Percentiles rank a stretch among this genome's conserved stretches.
Evolutionary conservation across 352 stramenopile genomes (phyloP).

Genomic region (Globisporangium cederbergense): DNA sequence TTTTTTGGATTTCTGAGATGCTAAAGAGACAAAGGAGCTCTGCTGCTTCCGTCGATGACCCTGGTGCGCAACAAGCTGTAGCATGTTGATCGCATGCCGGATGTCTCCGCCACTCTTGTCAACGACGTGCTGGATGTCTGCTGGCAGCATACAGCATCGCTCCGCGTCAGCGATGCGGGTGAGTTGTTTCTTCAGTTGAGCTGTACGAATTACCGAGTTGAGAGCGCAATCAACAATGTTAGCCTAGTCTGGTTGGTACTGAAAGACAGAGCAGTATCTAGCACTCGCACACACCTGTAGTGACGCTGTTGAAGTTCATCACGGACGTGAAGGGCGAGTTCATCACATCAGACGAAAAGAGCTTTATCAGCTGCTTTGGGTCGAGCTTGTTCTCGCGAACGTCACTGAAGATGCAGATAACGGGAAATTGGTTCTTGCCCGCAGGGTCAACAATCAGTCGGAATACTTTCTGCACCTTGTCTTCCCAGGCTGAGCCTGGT

Average conservation of each 20-base stretch:
- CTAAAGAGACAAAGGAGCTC: not conserved
- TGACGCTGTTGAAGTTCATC: constrained; percentile 80
- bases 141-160: constrained; percentile 20
- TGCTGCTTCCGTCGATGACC: constrained; percentile 15
- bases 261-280: too few relatives aligned
- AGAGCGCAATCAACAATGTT: not conserved
- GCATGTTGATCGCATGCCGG: constrained; percentile 75
- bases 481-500: constrained; percentile 35
- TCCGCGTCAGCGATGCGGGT: constrained; percentile 36
- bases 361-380: constrained; percentile 43
- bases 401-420: constrained; percentile 83
- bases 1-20: not conserved
- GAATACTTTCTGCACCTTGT: constrained; percentile 57
- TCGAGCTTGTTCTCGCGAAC: constrained; percentile 76
- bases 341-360: constrained; percentile 70
- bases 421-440: constrained; percentile 38
- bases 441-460: constrained; percentile 43
- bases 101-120: constrained; percentile 73
- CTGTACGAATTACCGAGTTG: constrained; percentile 12
- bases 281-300: constrained; percentile 32
- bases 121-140: constrained; percentile 46
- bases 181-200: constrained; percentile 74
- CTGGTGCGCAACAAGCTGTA: constrained; percentile 36
- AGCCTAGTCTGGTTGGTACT: not conserved
- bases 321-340: constrained; percentile 62